Conservation (phyloP, 1,284 basidiomycete species). For the Neonothopanus nambi region DNA sequence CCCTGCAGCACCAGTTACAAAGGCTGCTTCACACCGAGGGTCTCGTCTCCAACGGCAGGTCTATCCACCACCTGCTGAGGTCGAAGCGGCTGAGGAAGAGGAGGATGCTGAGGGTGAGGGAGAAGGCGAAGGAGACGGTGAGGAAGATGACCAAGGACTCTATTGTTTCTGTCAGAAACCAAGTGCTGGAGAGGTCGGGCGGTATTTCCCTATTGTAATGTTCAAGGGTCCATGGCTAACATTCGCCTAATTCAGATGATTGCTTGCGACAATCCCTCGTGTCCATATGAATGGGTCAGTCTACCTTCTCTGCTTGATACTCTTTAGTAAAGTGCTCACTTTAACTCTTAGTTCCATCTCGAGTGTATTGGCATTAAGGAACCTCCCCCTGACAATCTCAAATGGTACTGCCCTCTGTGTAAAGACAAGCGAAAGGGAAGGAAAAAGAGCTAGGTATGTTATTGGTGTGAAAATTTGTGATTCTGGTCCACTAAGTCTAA, state of each 20-base stretch:
- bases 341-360: constrained; percentile 54
- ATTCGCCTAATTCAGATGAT: constrained; percentile 51
- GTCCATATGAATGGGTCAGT: constrained; percentile 74
- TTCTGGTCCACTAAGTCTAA: not conserved
- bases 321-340: not conserved
- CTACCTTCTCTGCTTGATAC: constrained; percentile 4
- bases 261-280: constrained; percentile 61
- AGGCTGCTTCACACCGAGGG: constrained; percentile 36
- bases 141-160: constrained; percentile 35
- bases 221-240: constrained; percentile 4
- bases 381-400: constrained; percentile 49
- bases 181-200: constrained; percentile 61
- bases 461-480: not conserved
- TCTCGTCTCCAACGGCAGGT: constrained; percentile 39
- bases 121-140: constrained; percentile 7
- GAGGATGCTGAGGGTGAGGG: constrained; percentile 5
- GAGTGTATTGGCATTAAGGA: constrained; percentile 60
- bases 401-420: constrained; percentile 62
- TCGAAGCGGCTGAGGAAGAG: not conserved
- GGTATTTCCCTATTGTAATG: constrained; percentile 1
- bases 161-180: constrained; percentile 70
- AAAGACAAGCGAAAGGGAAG: constrained; percentile 28
- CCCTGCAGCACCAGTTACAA: constrained; percentile 28
- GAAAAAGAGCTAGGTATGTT: constrained; percentile 6
- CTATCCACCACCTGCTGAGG: constrained; percentile 16